Conservation (phyloP, 768 basidiomycete genomes). For the Leccinum subtestaceum region DNA sequence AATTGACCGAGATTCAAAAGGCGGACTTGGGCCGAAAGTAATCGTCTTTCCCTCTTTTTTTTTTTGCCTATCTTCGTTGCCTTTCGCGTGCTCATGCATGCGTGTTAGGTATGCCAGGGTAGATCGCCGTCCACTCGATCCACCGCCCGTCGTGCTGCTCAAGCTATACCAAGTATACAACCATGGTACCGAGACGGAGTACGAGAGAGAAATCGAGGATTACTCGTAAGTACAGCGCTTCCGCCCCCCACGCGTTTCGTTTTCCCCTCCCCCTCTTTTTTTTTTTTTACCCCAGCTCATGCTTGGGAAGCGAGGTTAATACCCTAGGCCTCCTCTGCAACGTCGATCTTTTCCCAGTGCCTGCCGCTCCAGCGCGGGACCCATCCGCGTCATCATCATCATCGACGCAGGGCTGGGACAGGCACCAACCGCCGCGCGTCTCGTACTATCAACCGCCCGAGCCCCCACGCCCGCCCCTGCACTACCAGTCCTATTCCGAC, state of each 20-base stretch:
- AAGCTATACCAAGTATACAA: constrained; percentile 48
- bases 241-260: background rate
- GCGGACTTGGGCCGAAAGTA: constrained; percentile 69
- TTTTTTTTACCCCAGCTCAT: background rate
- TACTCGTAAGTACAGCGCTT: constrained; percentile 44
- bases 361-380: constrained; percentile 19
- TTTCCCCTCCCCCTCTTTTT: background rate
- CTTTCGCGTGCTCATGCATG: background rate
- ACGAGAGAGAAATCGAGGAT: constrained; percentile 47
- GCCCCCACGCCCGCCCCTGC: constrained; percentile 5
- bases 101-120: constrained; percentile 51
- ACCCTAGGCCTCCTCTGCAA: constrained; percentile 71
- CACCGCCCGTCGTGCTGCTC: constrained; percentile 57
- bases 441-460: constrained; percentile 6
- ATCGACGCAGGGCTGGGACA: constrained; percentile 8
- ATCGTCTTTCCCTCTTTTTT: constrained; percentile 9
- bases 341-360: constrained; percentile 71
- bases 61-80: background rate
- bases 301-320: constrained; percentile 50
- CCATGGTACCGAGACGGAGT: constrained; percentile 36
- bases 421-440: constrained; percentile 13
- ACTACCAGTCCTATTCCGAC: constrained; percentile 16
- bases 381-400: background rate
- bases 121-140: constrained; percentile 67
- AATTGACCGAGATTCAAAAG: constrained; percentile 61